Percentiles rank a stretch among this genome's conserved stretches.
phyloP scores from a whole-genome alignment of 495 filamentous ascomycete species.

The Penicillium cosmopolitanum region DNA sequence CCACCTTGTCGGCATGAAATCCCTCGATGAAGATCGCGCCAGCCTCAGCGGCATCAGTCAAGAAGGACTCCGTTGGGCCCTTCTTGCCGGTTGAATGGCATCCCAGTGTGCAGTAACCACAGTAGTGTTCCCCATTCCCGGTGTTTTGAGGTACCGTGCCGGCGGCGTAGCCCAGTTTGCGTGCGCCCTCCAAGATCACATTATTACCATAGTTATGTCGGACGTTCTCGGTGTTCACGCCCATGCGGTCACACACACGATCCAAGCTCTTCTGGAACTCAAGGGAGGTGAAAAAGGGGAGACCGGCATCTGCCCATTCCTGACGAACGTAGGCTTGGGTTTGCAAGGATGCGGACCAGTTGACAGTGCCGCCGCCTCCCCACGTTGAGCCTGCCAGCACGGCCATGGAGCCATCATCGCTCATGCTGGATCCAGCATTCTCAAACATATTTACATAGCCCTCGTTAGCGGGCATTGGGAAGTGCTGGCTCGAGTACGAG shows the following conservation, averaged over 20 bases:
- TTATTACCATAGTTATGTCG: slow-evolving; percentile 72
- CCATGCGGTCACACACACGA: slow-evolving; percentile 73
- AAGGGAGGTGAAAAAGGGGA: slow-evolving; percentile 76
- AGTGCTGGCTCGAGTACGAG: slow-evolving; percentile 68
- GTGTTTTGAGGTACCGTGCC: slow-evolving; percentile 80
- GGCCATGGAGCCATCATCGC: slow-evolving; percentile 65
- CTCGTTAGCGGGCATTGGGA: slow-evolving; percentile 70
- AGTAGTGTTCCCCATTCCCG: slow-evolving; percentile 67
- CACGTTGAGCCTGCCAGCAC: slow-evolving; percentile 74
- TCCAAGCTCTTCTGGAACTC: slow-evolving; percentile 81
- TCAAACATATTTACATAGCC: slow-evolving; percentile 67
- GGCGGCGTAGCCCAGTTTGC: slow-evolving; percentile 73
- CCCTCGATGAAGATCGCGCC: slow-evolving; percentile 84
- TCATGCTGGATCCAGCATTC: slow-evolving; percentile 51
- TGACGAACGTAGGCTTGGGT: slow-evolving; percentile 77
- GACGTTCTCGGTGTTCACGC: slow-evolving; percentile 68
- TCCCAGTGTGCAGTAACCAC: slow-evolving; percentile 78
- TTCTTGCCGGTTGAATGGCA: slow-evolving; percentile 75
- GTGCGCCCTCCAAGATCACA: slow-evolving; percentile 72
- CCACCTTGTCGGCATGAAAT: slow-evolving; percentile 65
- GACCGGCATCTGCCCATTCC: slow-evolving; percentile 75
- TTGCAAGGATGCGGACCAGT: slow-evolving; percentile 86
- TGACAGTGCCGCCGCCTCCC: slow-evolving; percentile 86
- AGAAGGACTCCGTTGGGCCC: slow-evolving; percentile 74
- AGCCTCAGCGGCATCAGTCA: slow-evolving; percentile 74